These are phyloP conservation scores for Coniella lustricola DNA, from an alignment of 2,329 filamentous ascomycete species.

Conservation along the genomic window DNA sequence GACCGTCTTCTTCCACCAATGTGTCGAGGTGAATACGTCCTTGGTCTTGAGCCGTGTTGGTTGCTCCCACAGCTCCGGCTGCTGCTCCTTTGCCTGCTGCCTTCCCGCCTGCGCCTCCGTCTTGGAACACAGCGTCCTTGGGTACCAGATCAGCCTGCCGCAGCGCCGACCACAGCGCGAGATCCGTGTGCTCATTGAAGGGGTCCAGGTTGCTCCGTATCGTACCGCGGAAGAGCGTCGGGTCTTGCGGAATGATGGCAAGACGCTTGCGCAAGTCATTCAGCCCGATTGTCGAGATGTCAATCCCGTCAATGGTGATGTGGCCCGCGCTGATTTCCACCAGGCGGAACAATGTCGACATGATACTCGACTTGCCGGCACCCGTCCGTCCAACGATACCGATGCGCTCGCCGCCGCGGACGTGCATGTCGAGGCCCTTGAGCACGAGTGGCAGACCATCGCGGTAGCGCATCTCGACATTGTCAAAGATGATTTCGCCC, in stretches of 20 bases:
- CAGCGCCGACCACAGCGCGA: slow-evolving; percentile 71
- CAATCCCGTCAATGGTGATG: slow-evolving; percentile 39
- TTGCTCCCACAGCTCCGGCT: not conserved
- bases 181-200: slow-evolving; percentile 69
- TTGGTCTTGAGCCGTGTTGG: slow-evolving; percentile 23
- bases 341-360: slow-evolving; percentile 57
- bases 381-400: slow-evolving; percentile 62
- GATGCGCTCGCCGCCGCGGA: slow-evolving; percentile 69
- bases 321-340: slow-evolving; percentile 36
- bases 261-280: slow-evolving; percentile 54
- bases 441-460: slow-evolving; percentile 65
- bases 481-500: slow-evolving; percentile 70
- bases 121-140: slow-evolving; percentile 17
- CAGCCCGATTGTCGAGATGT: slow-evolving; percentile 53
- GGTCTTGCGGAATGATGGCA: slow-evolving; percentile 61
- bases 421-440: slow-evolving; percentile 62
- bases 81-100: no score
- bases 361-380: slow-evolving; percentile 59
- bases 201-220: slow-evolving; percentile 75
- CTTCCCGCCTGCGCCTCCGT: slow-evolving; percentile 22
- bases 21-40: slow-evolving; percentile 74
- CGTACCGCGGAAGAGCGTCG: slow-evolving; percentile 63
- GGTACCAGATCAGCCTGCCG: slow-evolving; percentile 68
- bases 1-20: slow-evolving; percentile 83
- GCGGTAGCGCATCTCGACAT: slow-evolving; percentile 75